Evolutionary conservation across 2,329 filamentous ascomycete genomes (phyloP).

Genomic region (Pyrenochaeta sp.): DNA sequence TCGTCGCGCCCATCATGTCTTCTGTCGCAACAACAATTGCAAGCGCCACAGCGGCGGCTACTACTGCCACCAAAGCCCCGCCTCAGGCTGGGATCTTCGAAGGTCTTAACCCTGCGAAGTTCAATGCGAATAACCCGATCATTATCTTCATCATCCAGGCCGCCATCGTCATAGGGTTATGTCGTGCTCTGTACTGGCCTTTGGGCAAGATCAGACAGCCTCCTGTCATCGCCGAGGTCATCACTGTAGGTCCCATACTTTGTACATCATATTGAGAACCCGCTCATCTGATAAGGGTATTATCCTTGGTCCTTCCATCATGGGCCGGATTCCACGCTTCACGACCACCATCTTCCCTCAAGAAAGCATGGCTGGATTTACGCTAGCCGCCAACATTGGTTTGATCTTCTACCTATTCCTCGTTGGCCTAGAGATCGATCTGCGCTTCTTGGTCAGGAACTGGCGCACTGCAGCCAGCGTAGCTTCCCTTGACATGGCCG

Average conservation of each 20-base stretch:
- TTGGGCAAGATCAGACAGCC: slow-evolving; percentile 71
- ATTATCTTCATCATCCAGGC: slow-evolving; percentile 4
- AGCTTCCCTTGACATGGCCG: slow-evolving; percentile 75
- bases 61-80: too few relatives aligned
- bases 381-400: slow-evolving; percentile 80
- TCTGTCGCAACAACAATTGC: too few relatives aligned
- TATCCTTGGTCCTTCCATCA: slow-evolving; percentile 82
- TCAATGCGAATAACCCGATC: too few relatives aligned
- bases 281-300: slow-evolving; percentile 60
- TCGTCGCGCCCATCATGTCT: too few relatives aligned
- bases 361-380: slow-evolving; percentile 53
- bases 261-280: too few relatives aligned
- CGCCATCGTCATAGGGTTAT: background rate
- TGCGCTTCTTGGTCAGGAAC: slow-evolving; percentile 76
- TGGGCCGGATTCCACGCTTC: slow-evolving; percentile 84
- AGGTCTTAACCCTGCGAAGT: too few relatives aligned
- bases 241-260: too few relatives aligned
- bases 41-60: too few relatives aligned
- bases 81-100: too few relatives aligned
- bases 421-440: slow-evolving; percentile 83
- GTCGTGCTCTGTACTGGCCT: background rate
- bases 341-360: slow-evolving; percentile 39
- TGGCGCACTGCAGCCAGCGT: slow-evolving; percentile 81
- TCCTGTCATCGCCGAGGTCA: slow-evolving; percentile 79
- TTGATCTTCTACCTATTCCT: slow-evolving; percentile 85